phyloP scores from a whole-genome alignment of 305 asterid species.

The Fraxinus angustifolia region DNA sequence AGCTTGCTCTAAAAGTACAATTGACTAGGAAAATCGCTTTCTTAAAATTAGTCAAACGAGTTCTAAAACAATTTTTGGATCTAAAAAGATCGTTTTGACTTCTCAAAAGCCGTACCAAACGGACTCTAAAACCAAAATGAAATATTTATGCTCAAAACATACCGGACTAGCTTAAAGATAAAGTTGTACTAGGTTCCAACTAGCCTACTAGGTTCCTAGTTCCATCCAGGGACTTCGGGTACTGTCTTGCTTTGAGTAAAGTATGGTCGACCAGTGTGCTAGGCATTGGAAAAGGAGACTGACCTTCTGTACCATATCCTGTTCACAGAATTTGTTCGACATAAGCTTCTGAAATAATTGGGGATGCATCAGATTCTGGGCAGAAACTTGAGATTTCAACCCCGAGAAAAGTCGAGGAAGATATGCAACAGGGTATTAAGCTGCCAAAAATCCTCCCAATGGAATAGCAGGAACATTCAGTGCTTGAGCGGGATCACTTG shows the following conservation, averaged over 20 bases:
- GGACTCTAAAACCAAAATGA: neutral
- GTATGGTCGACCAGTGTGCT: neutral
- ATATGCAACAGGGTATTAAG: slow-evolving; percentile 83
- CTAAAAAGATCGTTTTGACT: neutral
- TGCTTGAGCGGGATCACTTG: slow-evolving; percentile 71
- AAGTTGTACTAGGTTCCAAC: neutral
- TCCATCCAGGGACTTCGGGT: neutral
- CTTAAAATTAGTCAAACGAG: neutral
- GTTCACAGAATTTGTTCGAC: slow-evolving; percentile 73
- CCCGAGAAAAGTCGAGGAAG: slow-evolving; percentile 74
- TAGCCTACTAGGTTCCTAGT: neutral
- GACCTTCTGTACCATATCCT: neutral
- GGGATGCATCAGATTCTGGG: slow-evolving; percentile 90
- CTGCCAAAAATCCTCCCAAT: slow-evolving; percentile 75
- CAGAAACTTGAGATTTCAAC: slow-evolving; percentile 77
- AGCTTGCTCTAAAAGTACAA: no score
- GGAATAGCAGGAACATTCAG: slow-evolving; percentile 84
- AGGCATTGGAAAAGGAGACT: neutral
- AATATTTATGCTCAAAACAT: slow-evolving; percentile 16
- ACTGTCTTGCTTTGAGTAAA: neutral
- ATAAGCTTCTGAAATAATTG: slow-evolving; percentile 78
- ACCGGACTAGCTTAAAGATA: slow-evolving; percentile 44
- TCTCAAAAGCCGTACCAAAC: neutral
- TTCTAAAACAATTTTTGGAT: neutral
- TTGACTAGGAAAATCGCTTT: no score